Conservation (phyloP, 306 rosid genomes). For the Oxytropis ochrocephala region DNA sequence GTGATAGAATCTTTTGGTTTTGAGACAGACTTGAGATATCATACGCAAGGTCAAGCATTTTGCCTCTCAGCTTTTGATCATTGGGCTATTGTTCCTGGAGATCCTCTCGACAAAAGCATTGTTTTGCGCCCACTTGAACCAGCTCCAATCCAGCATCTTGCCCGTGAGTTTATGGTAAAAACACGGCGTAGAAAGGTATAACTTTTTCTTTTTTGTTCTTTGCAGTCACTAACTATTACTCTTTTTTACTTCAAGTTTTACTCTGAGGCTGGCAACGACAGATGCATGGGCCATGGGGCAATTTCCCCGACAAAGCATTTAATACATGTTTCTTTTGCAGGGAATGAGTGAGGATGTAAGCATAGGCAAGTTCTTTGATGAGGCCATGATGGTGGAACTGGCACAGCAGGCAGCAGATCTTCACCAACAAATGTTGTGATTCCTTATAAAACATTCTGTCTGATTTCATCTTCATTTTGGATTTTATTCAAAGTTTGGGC, state of each 20-base stretch:
- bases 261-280: not conserved
- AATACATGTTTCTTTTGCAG: slow-evolving; percentile 29
- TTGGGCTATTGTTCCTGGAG: slow-evolving; percentile 99
- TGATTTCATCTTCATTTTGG: not conserved
- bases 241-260: not conserved
- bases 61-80: slow-evolving; percentile 84
- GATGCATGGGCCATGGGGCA: no score
- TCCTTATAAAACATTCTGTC: not conserved
- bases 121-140: slow-evolving; percentile 97
- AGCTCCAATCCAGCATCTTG: slow-evolving; percentile 96
- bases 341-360: slow-evolving; percentile 99
- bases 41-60: slow-evolving; percentile 97
- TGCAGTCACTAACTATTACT: not conserved
- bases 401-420: slow-evolving; percentile 99
- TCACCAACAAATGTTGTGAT: slow-evolving; percentile 89
- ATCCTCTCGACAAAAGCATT: slow-evolving; percentile 91
- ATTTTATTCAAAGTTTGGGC: not conserved
- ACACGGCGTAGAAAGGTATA: slow-evolving; percentile 95
- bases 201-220: not conserved
- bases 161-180: slow-evolving; percentile 98
- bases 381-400: slow-evolving; percentile 98
- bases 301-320: no score
- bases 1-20: slow-evolving; percentile 96
- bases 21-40: slow-evolving; percentile 96
- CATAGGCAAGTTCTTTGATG: slow-evolving; percentile 89